Conservation (phyloP, 2,329 filamentous ascomycete species). For the Lasiodiplodia citricola region DNA sequence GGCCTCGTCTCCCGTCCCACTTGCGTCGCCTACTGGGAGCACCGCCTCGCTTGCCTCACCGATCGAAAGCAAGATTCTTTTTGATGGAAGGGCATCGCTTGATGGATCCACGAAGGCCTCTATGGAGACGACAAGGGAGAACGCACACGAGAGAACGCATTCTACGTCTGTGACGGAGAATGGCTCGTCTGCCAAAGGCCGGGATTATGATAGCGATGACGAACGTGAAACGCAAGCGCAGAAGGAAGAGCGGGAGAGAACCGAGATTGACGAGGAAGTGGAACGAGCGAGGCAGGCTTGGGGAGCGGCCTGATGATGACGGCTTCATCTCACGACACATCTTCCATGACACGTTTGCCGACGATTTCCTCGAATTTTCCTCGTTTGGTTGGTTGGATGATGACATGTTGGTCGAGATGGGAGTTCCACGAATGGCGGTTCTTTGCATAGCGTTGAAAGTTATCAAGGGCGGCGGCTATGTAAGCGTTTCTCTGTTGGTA, state of each 20-base stretch:
- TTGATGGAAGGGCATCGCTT: background rate
- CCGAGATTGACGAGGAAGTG: constrained; percentile 12
- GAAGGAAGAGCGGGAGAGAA: constrained; percentile 4
- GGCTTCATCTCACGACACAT: background rate
- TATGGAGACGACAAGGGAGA: background rate
- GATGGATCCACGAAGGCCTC: background rate
- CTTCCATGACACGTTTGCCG: background rate
- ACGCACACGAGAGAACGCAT: background rate
- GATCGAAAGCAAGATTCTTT: background rate
- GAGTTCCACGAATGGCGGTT: background rate
- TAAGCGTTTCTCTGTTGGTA: background rate
- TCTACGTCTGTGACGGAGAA: background rate
- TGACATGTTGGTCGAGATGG: background rate
- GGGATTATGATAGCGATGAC: background rate
- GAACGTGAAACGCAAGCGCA: background rate
- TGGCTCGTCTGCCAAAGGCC: background rate
- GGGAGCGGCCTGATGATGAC: background rate
- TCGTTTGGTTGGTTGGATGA: background rate
- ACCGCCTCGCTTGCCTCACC: background rate
- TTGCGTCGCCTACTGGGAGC: background rate
- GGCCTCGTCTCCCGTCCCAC: background rate
- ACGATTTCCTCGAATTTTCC: background rate
- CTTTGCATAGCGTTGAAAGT: background rate
- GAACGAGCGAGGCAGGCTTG: constrained; percentile 12
- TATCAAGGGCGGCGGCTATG: background rate